Conservation (phyloP, 2,329 filamentous ascomycete species). For the Colletotrichum sp. region DNA sequence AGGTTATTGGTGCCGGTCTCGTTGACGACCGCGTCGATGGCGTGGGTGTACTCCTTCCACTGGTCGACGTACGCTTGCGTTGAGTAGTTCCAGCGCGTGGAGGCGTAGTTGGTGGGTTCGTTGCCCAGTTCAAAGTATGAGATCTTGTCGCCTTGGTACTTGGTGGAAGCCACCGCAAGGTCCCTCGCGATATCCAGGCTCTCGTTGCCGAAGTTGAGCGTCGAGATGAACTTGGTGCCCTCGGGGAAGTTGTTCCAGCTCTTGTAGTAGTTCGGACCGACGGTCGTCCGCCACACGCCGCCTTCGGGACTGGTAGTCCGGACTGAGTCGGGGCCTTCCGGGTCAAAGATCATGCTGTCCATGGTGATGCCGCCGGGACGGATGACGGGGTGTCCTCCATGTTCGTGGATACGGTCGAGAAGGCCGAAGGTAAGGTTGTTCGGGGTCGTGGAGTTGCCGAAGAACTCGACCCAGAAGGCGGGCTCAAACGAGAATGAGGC, state of each 20-base stretch:
- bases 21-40: constrained; percentile 7
- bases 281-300: constrained; percentile 10
- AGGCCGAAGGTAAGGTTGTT: constrained; percentile 20
- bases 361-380: constrained; percentile 24
- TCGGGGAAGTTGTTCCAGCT: constrained; percentile 22
- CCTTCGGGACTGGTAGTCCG: constrained; percentile 22
- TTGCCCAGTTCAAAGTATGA: constrained; percentile 24
- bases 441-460: constrained; percentile 16
- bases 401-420: constrained; percentile 14
- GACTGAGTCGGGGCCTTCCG: constrained; percentile 12
- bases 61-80: constrained; percentile 17
- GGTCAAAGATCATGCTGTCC: constrained; percentile 25
- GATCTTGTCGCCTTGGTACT: constrained; percentile 18
- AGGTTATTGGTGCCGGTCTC: not conserved
- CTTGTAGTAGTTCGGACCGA: constrained; percentile 1
- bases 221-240: constrained; percentile 21
- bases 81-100: constrained; percentile 16
- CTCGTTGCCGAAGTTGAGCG: constrained; percentile 24
- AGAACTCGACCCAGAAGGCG: constrained; percentile 25
- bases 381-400: constrained; percentile 17
- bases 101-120: constrained; percentile 21
- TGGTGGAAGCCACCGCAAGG: constrained; percentile 17
- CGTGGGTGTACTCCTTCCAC: constrained; percentile 4
- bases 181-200: constrained; percentile 21
- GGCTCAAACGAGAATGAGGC: constrained; percentile 24